Base-by-base conservation (phyloP, 371 early-diverging fungal species). In the Dinochytrium kinnereticum region DNA sequence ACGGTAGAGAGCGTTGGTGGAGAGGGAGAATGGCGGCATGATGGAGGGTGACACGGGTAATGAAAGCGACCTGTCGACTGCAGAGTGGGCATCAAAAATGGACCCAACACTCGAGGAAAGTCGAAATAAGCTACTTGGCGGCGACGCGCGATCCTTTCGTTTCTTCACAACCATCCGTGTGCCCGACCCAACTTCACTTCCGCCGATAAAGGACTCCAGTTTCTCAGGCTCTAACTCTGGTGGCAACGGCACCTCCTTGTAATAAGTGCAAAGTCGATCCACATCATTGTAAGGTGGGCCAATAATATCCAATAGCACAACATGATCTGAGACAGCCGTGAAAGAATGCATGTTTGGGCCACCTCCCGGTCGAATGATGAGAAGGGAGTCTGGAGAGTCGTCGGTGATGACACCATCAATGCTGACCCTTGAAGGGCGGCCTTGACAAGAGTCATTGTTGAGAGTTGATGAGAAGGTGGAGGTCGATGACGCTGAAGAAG, bases 331-430 rank as follows among this genome's bases (percentile, higher is more conserved):
- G 1, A 78, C 75, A 26, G 81, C 81, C 10, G 76, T 79, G 74
- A 82, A 84, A 5, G 85, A 79, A 65, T 84, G 85, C 64, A 84
- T 40, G 70, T 73, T 80, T n/a, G 77, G 75, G 13, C 82, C 81
- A 19, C 67, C 53, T 17, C 55, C 67, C 1, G 82, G 82, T 1
- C 38, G 51, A 55, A 82, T 82, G 51, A 64, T 66, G 39, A 82
- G 74, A 15, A 82, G 71, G n/a, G 79, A 79, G 55, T 51, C 72
- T 70, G 31, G 37, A 15, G 53, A 26, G 53, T 68, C 53, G 1
- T 13, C 15, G 28, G 34, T 33, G 34, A 61, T 61, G 34, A 61
- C 61, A 7, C 61, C 61, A 26, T 61, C 61, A 7, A 37, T 61
- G 37, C 37, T 37, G 61, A 61, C 36, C 34, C 17, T 31, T 37